Percentiles rank a stretch among this genome's conserved stretches.
Conservation (phyloP, 345 rosid species). For the Stellera chamaejasme region DNA sequence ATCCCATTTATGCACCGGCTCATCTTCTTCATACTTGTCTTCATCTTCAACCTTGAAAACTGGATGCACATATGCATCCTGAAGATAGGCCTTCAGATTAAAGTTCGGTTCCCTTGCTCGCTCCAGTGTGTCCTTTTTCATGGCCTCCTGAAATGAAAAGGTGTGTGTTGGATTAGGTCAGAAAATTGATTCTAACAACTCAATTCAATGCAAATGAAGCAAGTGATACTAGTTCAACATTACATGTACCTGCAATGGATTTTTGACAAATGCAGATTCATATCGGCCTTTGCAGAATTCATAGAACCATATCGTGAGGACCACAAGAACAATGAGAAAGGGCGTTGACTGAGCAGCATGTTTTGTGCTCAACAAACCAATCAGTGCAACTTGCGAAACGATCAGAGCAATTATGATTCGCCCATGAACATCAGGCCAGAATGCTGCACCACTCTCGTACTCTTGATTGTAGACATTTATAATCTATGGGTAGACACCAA, state of each 20-base stretch:
- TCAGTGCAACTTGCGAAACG: conserved; percentile 66
- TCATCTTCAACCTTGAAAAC: conserved; percentile 49
- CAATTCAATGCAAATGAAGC: not conserved
- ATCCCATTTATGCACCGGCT: conserved; percentile 21
- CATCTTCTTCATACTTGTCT: conserved; percentile 18
- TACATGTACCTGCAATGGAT: conserved; percentile 62
- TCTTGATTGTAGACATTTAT: conserved; percentile 88
- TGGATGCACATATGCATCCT: conserved; percentile 70
- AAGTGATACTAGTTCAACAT: not conserved
- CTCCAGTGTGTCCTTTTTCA: conserved; percentile 90
- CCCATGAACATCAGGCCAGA: conserved; percentile 93
- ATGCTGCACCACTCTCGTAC: conserved; percentile 86
- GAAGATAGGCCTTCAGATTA: conserved; percentile 73
- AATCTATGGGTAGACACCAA: conserved; percentile 31
- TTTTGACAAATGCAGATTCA: conserved; percentile 62
- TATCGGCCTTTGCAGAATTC: conserved; percentile 62
- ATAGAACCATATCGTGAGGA: conserved; percentile 65
- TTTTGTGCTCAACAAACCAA: conserved; percentile 69
- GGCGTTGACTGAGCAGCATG: conserved; percentile 58
- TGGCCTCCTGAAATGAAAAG: conserved; percentile 64
- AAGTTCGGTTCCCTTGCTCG: conserved; percentile 64
- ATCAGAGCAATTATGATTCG: conserved; percentile 57
- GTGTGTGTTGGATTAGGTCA: not conserved
- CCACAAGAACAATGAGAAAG: conserved; percentile 60
- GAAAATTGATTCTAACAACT: not conserved